phyloP scores from a whole-genome alignment of 257 asterid genomes.

The Solanum ahanhuiri region DNA sequence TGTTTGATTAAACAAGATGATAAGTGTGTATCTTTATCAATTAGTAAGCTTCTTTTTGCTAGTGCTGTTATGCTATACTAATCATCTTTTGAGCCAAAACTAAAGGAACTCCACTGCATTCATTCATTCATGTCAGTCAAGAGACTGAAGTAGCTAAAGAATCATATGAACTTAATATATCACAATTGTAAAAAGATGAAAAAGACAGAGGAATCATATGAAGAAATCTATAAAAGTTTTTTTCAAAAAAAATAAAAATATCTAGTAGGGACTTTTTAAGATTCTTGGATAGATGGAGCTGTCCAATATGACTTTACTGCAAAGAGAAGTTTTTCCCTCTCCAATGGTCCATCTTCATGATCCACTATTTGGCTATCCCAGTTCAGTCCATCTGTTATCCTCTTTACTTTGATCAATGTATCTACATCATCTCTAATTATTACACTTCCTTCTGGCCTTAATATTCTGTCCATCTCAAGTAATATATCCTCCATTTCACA shows the following conservation, averaged over 20 bases:
- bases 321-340: constrained; percentile 70
- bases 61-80: too few species aligned
- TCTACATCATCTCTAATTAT: constrained; percentile 74
- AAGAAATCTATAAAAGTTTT: not conserved
- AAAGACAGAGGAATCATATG: not conserved
- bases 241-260: not conserved
- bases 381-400: constrained; percentile 53
- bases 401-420: constrained; percentile 48
- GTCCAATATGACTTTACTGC: constrained; percentile 79
- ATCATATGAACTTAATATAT: not conserved
- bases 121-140: not conserved
- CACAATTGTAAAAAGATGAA: not conserved
- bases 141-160: not conserved
- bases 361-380: constrained; percentile 82
- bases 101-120: not conserved
- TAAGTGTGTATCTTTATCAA: not conserved
- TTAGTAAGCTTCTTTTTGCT: not conserved
- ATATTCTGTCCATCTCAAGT: constrained; percentile 72
- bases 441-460: constrained; percentile 80
- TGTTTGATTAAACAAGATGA: not conserved
- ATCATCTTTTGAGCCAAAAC: not conserved
- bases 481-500: constrained; percentile 70
- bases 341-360: constrained; percentile 77
- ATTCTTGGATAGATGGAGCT: constrained; percentile 36
- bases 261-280: not conserved